Evolutionary conservation across 805 yeast genomes (phyloP), one percentile per base, ranked within the genome.

Genomic region (Torulaspora quercuum): DNA sequence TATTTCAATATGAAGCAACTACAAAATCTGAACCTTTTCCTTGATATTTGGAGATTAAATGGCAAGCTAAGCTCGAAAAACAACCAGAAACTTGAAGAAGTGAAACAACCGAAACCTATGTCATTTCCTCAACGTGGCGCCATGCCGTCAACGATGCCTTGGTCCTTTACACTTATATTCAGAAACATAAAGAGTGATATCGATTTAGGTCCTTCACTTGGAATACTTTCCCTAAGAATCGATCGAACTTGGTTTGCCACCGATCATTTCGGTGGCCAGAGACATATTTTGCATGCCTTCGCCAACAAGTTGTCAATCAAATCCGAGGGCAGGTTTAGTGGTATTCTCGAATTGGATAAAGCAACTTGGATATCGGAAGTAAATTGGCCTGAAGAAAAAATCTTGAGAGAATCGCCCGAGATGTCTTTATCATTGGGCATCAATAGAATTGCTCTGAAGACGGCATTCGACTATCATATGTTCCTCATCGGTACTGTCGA

Each of bases 131-230:
- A 63, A 6, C 64, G 73, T 39, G 67, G 77, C 42, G 75, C 75
- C 36, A 87, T 77, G 2, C 68, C 83, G 0, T 67, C 77, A 0
- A 73, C 85, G 0, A 65, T 86, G 29, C 92, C 96, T 0, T 83
- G 94, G 85, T 69, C 76, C 10, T 57, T 82, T 19, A 75, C 81
- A 7, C 57, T 83, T 17, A 63, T 77, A 7, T 59, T 89, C 3
- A 51, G 68, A 0, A 74, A 76, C 39, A 61, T 80, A 1, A 57
- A 64, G 0, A 70, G 81, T 4, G 70, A 68, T 19, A 76, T 86
- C 14, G 94, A 88, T 48, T 69, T 90, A 42, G 97, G 97, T 0
- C 82, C 83, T 27, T 77, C 95, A 0, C 62, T 90, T 23, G 97
- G 97, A 12, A 68, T 75, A 9, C 56, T 84, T 29, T 63, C 69